A percentile compares a stretch with the other conserved stretches of the same genome.
phyloP scores from a whole-genome alignment of 2,329 filamentous ascomycete species.

The Ampelomyces quisqualis region DNA sequence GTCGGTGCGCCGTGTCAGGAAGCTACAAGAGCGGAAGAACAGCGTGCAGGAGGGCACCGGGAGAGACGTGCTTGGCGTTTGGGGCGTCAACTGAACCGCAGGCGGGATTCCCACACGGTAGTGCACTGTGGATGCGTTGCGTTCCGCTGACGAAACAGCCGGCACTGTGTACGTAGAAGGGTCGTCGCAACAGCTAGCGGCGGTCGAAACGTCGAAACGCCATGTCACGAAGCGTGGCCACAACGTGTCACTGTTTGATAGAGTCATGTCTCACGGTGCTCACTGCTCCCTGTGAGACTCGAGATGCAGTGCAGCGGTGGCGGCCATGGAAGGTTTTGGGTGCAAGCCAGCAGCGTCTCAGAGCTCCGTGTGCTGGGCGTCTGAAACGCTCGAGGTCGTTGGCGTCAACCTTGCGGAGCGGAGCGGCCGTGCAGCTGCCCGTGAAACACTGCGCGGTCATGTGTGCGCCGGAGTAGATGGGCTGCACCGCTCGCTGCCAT shows the following conservation, averaged over 20 bases:
- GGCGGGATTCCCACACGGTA: too few species aligned
- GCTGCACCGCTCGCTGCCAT: neutral
- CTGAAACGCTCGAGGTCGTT: slow-evolving; percentile 35
- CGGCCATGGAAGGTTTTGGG: slow-evolving; percentile 20
- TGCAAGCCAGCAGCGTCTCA: slow-evolving; percentile 34
- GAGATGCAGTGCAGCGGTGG: slow-evolving; percentile 10
- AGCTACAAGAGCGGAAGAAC: slow-evolving; percentile 41
- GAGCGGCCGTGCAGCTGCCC: slow-evolving; percentile 12
- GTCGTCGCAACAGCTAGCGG: too few species aligned
- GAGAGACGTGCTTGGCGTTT: slow-evolving; percentile 48
- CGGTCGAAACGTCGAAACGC: too few species aligned
- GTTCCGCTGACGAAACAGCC: neutral
- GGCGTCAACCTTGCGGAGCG: slow-evolving; percentile 2
- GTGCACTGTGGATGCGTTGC: too few species aligned
- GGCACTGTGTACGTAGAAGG: neutral
- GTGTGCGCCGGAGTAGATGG: slow-evolving; percentile 2
- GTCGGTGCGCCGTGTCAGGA: slow-evolving; percentile 50
- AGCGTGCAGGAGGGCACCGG: slow-evolving; percentile 34
- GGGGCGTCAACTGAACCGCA: slow-evolving; percentile 44
- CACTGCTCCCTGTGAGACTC: too few species aligned
- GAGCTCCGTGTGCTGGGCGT: slow-evolving; percentile 16
- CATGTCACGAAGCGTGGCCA: neutral
- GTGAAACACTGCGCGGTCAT: slow-evolving; percentile 14
- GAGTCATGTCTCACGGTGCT: neutral
- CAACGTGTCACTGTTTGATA: slow-evolving; percentile 1